phyloP scores from a whole-genome alignment of 2,329 filamentous ascomycete species.

The Coniosporium tulheliwenetii region DNA sequence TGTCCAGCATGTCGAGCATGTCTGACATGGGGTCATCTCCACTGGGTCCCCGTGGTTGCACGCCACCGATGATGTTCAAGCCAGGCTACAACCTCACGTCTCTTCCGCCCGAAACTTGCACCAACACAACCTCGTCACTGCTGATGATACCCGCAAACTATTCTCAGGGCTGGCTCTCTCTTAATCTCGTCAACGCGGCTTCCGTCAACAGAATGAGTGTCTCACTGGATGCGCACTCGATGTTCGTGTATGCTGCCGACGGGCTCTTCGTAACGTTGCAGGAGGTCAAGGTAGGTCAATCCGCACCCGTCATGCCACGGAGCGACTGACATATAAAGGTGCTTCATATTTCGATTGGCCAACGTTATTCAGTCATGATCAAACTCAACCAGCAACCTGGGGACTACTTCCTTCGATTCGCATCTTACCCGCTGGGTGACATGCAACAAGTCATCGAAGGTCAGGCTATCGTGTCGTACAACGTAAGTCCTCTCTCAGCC shows the following conservation, averaged over 20 bases:
- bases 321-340: slow-evolving; percentile 4
- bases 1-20: slow-evolving; percentile 3
- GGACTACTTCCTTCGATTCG: slow-evolving; percentile 6
- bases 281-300: slow-evolving; percentile 7
- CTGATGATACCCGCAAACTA: not conserved
- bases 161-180: slow-evolving; percentile 6
- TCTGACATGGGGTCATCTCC: slow-evolving; percentile 2
- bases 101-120: slow-evolving; percentile 6
- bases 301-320: too few relatives aligned
- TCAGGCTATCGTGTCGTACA: slow-evolving; percentile 6
- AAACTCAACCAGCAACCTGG: slow-evolving; percentile 7
- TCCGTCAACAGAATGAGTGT: slow-evolving; percentile 6
- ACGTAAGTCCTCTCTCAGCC: slow-evolving; percentile 2
- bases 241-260: slow-evolving; percentile 9
- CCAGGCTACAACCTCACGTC: slow-evolving; percentile 5
- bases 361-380: slow-evolving; percentile 10
- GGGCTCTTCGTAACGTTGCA: slow-evolving; percentile 7
- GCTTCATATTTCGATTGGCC: slow-evolving; percentile 6
- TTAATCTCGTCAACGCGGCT: slow-evolving; percentile 8
- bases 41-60: slow-evolving; percentile 6
- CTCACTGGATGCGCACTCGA: slow-evolving; percentile 8
- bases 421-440: slow-evolving; percentile 5
- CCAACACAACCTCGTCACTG: slow-evolving; percentile 5
- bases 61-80: slow-evolving; percentile 7
- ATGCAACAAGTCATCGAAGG: slow-evolving; percentile 8